phyloP scores from a whole-genome alignment of 345 rosid genomes.

The Eucalyptus cloeziana region DNA sequence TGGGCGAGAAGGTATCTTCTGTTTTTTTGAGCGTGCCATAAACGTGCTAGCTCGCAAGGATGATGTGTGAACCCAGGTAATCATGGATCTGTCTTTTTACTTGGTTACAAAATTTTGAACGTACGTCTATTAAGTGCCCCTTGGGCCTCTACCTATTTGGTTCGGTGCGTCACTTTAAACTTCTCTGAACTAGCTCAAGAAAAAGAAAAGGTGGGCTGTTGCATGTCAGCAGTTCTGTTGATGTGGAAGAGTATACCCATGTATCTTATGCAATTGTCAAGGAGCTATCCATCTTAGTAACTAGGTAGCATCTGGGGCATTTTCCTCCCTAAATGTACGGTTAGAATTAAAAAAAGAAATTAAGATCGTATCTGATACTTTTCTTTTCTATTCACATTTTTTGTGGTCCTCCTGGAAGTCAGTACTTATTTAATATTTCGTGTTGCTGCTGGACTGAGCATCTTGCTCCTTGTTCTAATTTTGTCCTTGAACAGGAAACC shows the following conservation, averaged over 20 bases:
- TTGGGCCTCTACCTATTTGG: neutral
- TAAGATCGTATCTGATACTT: neutral
- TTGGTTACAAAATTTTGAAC: neutral
- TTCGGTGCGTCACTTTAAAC: neutral
- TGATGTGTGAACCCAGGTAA: conserved; percentile 43
- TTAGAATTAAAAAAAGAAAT: neutral
- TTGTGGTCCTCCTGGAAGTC: neutral
- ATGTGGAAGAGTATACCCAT: neutral
- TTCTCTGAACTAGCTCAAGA: neutral
- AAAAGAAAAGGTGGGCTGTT: neutral
- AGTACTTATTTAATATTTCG: neutral
- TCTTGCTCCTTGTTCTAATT: neutral
- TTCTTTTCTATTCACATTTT: neutral
- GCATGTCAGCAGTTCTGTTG: neutral
- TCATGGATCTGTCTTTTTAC: neutral
- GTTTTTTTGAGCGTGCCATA: conserved; percentile 79
- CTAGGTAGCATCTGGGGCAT: neutral
- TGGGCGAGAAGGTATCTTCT: conserved; percentile 85
- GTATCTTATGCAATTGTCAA: neutral
- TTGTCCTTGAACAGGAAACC: conserved; percentile 33
- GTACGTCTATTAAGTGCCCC: neutral
- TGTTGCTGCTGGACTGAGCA: neutral
- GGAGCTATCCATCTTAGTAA: neutral
- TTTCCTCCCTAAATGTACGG: neutral
- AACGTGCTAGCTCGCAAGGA: conserved; percentile 66